Base-by-base conservation (phyloP, 371 early-diverging fungal species). In the Rhizopus stolonifer region DNA sequence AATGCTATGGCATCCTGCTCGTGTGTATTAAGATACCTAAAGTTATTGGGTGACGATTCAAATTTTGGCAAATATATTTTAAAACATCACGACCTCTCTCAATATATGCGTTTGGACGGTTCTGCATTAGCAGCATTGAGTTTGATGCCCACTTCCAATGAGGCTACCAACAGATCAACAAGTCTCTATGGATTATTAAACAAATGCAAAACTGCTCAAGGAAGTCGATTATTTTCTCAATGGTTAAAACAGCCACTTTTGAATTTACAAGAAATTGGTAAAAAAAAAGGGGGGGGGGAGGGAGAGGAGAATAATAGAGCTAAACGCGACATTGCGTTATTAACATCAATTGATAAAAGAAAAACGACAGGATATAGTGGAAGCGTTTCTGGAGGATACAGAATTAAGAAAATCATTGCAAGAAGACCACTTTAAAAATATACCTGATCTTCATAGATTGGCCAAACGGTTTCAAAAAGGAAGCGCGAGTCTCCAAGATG, bases 241-340 rank as follows among this genome's bases (percentile, higher is more conserved):
- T 98, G 98, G 97, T 64, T 98, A 24, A 94, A 91, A 56, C 98
- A 97, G 61, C 99, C 99, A 5, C 74, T 96, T 3, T 72, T 95
- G 62, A 80, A 85, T 26, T 17, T 88, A 6, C 58, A 64, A 6
- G 88, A 84, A 19, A 96, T 97, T 47, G 75, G 82, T 83, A 69
- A 49, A 61, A 1, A 13, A n/a, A n/a, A n/a, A n/a, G n/a, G n/a
- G n/a, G n/a, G n/a, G n/a, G n/a, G n/a, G n/a, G n/a, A n/a, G n/a
- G n/a, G n/a, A n/a, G n/a, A n/a, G n/a, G n/a, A n/a, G n/a, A 25
- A n/a, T 14, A n/a, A 32, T 15, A 29, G 10, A 29, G 4, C 4
- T 24, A 13, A 26, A 34, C 6, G 14, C 18, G n/a, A 19, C 21
- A 29, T 14, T 2, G n/a, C 25, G 19, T 3, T 21, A 11, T 23